Evolutionary conservation across 352 stramenopile species (phyloP), one percentile per base, ranked within the genome.

Genomic region (Globisporangium uncinulatum): DNA sequence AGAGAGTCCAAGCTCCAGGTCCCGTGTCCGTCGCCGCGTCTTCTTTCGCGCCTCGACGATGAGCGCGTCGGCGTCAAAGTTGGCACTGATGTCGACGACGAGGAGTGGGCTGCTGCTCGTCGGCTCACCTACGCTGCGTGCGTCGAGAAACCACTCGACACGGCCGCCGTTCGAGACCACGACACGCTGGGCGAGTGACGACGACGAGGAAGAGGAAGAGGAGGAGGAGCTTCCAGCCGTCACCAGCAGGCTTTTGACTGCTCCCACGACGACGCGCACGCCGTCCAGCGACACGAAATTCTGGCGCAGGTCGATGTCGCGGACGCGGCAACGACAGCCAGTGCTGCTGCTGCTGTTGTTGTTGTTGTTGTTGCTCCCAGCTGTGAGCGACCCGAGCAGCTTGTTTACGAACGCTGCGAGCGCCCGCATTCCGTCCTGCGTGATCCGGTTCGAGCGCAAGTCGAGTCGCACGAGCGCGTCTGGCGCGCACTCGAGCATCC

Each of bases 251-350:
- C 45, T 56, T 54, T 90, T 75, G 0, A 92, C 53, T 1, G 63
- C 64, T 42, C 47, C 83, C 0, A 79, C 83, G 8, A 92, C 62
- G 4, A 55, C 50, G 15, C 83, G 79, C 19, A 90, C 62, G 10
- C 79, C 79, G 51, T 89, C 78, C 3, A 87, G 65, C 15, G 78
- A 83, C 51, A 92, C 69, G 57, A 66, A 87, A 46, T 92, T 92
- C n/a, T 75, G 65, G 20, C 80, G 79, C 15, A 92, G 58, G 58
- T 89, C 75, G 7, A 92, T 43, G 52, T 89, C 71, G 24, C 61
- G 55, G 10, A 87, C 54, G 7, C 51, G 48, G 4, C 21, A 49
- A 0, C 6, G 43, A 19, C 15, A 29, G 15, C 42, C 48, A 3
- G 32, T 21, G 8, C 34, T 39, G 31, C 42, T 49, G 43, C 32